phyloP scores from a whole-genome alignment of 257 asterid genomes.

The Solanum paucissectum region DNA sequence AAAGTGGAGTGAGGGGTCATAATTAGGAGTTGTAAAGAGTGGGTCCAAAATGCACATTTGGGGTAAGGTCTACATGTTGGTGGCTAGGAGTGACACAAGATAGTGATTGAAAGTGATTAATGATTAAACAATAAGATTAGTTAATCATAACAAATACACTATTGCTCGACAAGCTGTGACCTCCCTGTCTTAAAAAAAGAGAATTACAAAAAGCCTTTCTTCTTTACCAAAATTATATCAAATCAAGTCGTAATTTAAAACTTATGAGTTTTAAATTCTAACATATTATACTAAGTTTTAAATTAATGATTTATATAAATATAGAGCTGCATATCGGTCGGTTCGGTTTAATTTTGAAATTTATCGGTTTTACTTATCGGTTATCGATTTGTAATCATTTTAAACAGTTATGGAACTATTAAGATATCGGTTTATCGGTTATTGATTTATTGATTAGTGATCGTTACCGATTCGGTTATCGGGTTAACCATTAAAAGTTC shows the following conservation, averaged over 20 bases:
- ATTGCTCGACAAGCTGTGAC: constrained; percentile 54
- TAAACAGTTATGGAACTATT: too few species aligned
- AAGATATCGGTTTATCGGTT: too few species aligned
- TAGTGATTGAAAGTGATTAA: constrained; percentile 26
- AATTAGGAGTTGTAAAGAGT: constrained; percentile 18
- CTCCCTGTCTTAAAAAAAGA: constrained; percentile 12
- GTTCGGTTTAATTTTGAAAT: too few species aligned
- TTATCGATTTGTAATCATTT: too few species aligned
- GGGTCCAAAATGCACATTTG: constrained; percentile 26
- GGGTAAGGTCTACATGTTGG: constrained; percentile 41
- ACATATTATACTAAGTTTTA: background rate
- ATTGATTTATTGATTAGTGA: too few species aligned
- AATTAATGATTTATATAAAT: background rate
- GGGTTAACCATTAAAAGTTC: too few species aligned
- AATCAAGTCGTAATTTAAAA: rapidly evolving
- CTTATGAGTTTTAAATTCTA: background rate
- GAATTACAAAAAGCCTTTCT: background rate
- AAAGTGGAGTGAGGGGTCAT: constrained; percentile 8
- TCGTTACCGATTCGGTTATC: too few species aligned
- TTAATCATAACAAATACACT: constrained; percentile 16
- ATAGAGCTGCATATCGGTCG: too few species aligned
- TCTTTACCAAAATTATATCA: background rate
- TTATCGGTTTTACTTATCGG: too few species aligned
- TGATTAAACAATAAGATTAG: constrained; percentile 16
- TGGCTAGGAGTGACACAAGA: constrained; percentile 29